These are phyloP conservation scores for Sporothrix inflata DNA, from an alignment of 2,329 filamentous ascomycete genomes.

Conservation along the genomic window DNA sequence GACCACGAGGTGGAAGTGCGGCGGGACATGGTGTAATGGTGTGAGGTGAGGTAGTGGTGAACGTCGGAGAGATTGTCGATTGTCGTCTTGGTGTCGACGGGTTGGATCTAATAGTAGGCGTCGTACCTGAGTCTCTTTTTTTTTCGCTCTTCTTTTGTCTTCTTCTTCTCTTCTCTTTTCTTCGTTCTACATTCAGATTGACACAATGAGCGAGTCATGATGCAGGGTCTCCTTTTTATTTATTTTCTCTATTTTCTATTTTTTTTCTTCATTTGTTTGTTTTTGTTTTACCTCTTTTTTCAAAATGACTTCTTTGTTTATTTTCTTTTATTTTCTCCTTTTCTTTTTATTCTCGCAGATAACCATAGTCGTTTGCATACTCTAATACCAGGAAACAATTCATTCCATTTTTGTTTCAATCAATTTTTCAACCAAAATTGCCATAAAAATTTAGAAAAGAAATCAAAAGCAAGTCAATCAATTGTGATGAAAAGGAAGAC, in stretches of 20 bases:
- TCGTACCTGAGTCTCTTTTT: neutral
- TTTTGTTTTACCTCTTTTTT: neutral
- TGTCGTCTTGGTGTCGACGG: neutral
- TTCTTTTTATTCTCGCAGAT: neutral
- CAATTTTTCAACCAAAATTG: too few relatives aligned
- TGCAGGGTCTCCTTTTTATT: neutral
- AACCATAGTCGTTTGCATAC: neutral
- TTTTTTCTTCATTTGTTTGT: neutral
- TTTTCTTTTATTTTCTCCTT: neutral
- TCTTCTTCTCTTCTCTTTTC: neutral
- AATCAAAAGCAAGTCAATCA: too few relatives aligned
- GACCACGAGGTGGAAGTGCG: conserved; percentile 34
- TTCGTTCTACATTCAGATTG: conserved; percentile 1
- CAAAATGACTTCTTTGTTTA: neutral
- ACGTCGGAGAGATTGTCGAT: neutral
- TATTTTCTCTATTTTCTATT: neutral
- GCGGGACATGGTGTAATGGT: conserved; percentile 18
- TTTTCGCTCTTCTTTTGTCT: neutral
- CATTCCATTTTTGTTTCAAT: too few relatives aligned
- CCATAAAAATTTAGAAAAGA: too few relatives aligned
- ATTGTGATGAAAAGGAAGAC: too few relatives aligned
- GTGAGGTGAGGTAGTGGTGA: neutral
- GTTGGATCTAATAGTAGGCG: conserved; percentile 6
- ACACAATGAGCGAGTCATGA: conserved; percentile 11
- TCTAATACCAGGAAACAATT: neutral